Percentiles rank a stretch among this genome's conserved stretches.
phyloP scores from a whole-genome alignment of 2,329 filamentous ascomycete genomes.

The Albifimbria verrucaria region DNA sequence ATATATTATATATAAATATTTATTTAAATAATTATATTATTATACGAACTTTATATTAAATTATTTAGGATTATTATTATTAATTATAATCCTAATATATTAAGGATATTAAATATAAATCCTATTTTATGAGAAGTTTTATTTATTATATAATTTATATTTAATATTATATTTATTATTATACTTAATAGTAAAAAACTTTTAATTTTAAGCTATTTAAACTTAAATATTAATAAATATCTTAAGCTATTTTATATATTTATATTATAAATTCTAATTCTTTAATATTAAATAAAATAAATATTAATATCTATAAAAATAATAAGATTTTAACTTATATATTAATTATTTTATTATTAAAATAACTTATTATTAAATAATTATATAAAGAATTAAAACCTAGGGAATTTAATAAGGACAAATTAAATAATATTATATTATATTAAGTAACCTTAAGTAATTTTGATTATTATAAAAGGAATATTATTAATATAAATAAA shows the following conservation, averaged over 20 bases:
- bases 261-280: neutral
- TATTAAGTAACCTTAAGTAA: neutral
- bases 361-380: neutral
- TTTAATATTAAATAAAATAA: neutral
- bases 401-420: neutral
- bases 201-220: neutral
- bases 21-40: neutral
- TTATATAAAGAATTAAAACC: neutral
- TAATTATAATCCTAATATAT: neutral
- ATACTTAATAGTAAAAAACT: neutral
- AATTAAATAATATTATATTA: too few relatives aligned
- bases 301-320: neutral
- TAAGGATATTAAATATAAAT: neutral
- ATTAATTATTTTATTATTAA: neutral
- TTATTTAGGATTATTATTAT: neutral
- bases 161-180: neutral
- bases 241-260: neutral
- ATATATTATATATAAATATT: neutral
- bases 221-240: neutral
- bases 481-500: neutral
- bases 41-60: neutral
- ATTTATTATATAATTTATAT: too few relatives aligned
- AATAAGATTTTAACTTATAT: neutral
- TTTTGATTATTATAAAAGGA: neutral
- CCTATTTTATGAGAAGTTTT: neutral